Conservation (phyloP, 2,329 filamentous ascomycete species). For the Claviceps cyperi region DNA sequence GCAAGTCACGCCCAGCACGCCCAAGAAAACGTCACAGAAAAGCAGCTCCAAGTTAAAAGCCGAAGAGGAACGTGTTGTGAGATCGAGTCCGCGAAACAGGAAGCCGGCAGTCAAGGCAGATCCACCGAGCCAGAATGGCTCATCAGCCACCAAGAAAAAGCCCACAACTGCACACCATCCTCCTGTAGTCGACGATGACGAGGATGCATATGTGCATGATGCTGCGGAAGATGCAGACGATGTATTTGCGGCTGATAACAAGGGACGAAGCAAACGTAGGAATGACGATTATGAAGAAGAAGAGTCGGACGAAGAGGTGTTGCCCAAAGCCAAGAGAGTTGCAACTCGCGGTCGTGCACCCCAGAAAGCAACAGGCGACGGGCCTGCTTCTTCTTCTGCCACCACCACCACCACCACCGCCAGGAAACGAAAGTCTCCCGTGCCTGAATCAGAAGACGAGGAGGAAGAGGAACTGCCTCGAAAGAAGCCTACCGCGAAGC, state of each 20-base stretch:
- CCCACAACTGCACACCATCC: constrained; percentile 26
- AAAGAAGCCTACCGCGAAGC: constrained; percentile 46
- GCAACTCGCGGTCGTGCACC: constrained; percentile 26
- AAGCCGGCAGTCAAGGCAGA: constrained; percentile 18
- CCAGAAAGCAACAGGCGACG: constrained; percentile 15
- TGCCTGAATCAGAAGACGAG: constrained; percentile 39
- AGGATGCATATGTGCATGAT: constrained; percentile 45
- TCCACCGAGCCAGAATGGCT: constrained; percentile 15
- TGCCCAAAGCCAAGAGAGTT: constrained; percentile 45
- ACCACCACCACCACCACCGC: constrained; percentile 7
- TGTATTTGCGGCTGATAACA: constrained; percentile 63
- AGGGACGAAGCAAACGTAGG: constrained; percentile 49
- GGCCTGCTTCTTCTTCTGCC: constrained; percentile 13
- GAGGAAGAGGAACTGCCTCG: constrained; percentile 41
- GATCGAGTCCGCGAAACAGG: constrained; percentile 39
- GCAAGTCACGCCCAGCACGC: constrained; percentile 14
- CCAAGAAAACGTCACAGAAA: constrained; percentile 24
- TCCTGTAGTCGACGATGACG: constrained; percentile 32
- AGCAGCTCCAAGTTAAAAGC: constrained; percentile 21
- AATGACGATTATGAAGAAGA: constrained; percentile 65
- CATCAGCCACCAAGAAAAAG: constrained; percentile 25
- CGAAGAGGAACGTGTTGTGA: constrained; percentile 29
- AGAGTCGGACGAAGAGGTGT: constrained; percentile 55
- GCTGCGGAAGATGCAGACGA: constrained; percentile 62
- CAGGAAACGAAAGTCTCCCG: constrained; percentile 46